A percentile compares a stretch with the other conserved stretches of the same genome.
These are phyloP conservation scores for Pleurotus giganteus DNA, from an alignment of 768 basidiomycete genomes.

Conservation along the genomic window DNA sequence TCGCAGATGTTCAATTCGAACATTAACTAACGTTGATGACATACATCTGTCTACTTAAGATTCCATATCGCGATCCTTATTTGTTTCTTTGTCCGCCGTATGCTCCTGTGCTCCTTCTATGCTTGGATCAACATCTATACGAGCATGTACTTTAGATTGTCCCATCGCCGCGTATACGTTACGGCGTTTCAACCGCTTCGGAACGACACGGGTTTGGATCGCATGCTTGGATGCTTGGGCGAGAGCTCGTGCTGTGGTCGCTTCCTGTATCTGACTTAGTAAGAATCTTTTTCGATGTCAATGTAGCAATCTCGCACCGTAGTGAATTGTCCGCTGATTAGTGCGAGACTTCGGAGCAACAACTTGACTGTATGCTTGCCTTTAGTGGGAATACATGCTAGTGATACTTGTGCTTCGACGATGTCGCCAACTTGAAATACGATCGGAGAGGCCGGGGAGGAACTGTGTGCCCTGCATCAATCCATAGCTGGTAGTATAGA, in stretches of 20 bases:
- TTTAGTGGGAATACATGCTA: neutral
- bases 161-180: neutral
- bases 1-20: too few species aligned
- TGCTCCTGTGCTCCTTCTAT: too few species aligned
- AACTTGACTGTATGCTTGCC: neutral
- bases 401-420: neutral
- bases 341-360: neutral
- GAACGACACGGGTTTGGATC: neutral
- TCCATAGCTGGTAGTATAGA: neutral
- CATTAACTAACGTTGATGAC: too few species aligned
- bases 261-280: neutral
- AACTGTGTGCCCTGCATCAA: neutral
- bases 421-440: neutral
- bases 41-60: too few species aligned
- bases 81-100: too few species aligned
- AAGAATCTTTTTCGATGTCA: neutral
- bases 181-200: neutral
- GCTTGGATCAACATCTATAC: too few species aligned
- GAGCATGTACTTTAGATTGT: too few species aligned
- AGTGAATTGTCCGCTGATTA: neutral
- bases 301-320: neutral
- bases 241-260: neutral
- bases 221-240: neutral
- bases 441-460: neutral
- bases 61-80: too few species aligned